Evolutionary conservation across 495 filamentous ascomycete genomes (phyloP).

Genomic region (Mycothermus thermophilus): DNA sequence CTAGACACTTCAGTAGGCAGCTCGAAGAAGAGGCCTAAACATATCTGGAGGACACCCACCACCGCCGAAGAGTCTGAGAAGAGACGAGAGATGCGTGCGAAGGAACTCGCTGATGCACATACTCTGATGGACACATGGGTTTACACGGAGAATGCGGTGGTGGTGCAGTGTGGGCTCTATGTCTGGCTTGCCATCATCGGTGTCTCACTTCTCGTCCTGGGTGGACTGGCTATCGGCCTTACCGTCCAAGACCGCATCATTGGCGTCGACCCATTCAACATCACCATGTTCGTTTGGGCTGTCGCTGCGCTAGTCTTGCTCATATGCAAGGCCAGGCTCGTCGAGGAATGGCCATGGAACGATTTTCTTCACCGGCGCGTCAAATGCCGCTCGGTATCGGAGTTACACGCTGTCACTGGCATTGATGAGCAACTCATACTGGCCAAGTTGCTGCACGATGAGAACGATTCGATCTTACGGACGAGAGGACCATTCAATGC

Average conservation of each 20-base stretch:
- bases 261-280: slow-evolving; percentile 25
- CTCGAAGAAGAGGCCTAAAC: neutral
- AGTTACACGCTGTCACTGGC: slow-evolving; percentile 17
- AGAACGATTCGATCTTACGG: slow-evolving; percentile 7
- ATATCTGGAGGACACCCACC: neutral
- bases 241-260: slow-evolving; percentile 12
- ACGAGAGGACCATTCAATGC: slow-evolving; percentile 20
- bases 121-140: neutral
- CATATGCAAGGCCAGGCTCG: slow-evolving; percentile 16
- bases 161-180: slow-evolving; percentile 1
- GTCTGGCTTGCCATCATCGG: neutral
- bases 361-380: slow-evolving; percentile 19
- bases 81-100: neutral
- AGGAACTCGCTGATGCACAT: neutral
- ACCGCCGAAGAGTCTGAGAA: neutral
- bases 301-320: slow-evolving; percentile 20
- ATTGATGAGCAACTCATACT: slow-evolving; percentile 19
- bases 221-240: slow-evolving; percentile 11
- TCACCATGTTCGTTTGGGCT: slow-evolving; percentile 22
- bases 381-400: slow-evolving; percentile 16
- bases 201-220: neutral
- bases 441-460: slow-evolving; percentile 16
- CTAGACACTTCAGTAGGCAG: neutral
- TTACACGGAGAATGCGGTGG: neutral
- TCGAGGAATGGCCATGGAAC: slow-evolving; percentile 24